phyloP scores from a whole-genome alignment of 345 rosid genomes.

The Gossypium anomalum region DNA sequence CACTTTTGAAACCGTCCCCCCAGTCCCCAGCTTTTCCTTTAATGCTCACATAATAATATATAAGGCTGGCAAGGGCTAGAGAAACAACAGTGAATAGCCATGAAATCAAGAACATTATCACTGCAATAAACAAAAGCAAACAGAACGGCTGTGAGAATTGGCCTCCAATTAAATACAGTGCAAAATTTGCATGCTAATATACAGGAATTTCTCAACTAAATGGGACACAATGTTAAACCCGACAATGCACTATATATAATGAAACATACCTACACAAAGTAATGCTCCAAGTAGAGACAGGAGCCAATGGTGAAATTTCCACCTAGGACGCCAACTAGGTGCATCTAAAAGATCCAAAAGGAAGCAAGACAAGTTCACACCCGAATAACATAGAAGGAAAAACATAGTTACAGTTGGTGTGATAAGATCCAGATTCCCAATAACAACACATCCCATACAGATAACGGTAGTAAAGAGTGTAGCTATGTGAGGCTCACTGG shows the following conservation, averaged over 20 bases:
- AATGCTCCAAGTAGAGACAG: slow-evolving; percentile 89
- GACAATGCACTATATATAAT: background rate
- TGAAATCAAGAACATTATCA: slow-evolving; percentile 98
- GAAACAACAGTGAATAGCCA: slow-evolving; percentile 92
- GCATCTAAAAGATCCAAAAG: slow-evolving; percentile 98
- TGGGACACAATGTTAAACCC: background rate
- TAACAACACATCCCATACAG: slow-evolving; percentile 80
- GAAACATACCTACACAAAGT: slow-evolving; percentile 8
- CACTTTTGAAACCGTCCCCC: slow-evolving; percentile 99
- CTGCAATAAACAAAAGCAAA: slow-evolving; percentile 47
- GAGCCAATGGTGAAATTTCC: slow-evolving; percentile 99
- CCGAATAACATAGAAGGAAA: slow-evolving; percentile 82
- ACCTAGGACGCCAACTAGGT: slow-evolving; percentile 99
- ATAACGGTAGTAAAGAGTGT: slow-evolving; percentile 85
- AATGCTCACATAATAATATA: slow-evolving; percentile 90
- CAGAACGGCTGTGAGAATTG: slow-evolving; percentile 19
- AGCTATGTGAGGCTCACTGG: slow-evolving; percentile 78
- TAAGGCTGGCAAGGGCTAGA: slow-evolving; percentile 95
- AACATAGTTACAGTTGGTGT: slow-evolving; percentile 97
- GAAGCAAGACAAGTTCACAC: slow-evolving; percentile 98
- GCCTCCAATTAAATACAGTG: background rate
- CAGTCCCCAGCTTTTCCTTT: slow-evolving; percentile 99
- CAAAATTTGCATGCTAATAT: background rate
- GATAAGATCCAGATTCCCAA: slow-evolving; percentile 97
- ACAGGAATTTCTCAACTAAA: background rate